These are phyloP conservation scores for Calonectria henricotiae DNA, from an alignment of 2,329 filamentous ascomycete species.

Conservation along the genomic window DNA sequence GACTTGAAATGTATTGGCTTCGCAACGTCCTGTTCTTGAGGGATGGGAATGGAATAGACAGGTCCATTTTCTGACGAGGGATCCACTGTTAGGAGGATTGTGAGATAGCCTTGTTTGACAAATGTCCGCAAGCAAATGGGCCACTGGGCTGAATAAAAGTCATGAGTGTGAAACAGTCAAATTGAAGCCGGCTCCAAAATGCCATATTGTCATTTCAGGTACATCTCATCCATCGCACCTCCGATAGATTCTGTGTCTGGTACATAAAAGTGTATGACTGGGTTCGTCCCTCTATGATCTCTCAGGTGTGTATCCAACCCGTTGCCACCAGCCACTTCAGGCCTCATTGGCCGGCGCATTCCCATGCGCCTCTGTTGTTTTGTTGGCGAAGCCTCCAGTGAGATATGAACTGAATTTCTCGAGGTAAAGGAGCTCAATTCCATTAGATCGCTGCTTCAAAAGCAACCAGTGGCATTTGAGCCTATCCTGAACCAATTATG, in stretches of 20 bases:
- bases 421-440: background rate
- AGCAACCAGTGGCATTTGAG: slow-evolving; percentile 1
- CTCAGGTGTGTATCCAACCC: slow-evolving; percentile 46
- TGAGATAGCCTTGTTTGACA: too few relatives aligned
- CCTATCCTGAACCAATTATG: background rate
- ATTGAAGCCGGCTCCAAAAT: slow-evolving; percentile 28
- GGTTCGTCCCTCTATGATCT: slow-evolving; percentile 25
- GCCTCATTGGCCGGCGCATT: background rate
- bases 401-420: background rate
- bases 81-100: too few relatives aligned
- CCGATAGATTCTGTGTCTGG: slow-evolving; percentile 23
- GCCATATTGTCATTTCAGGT: slow-evolving; percentile 23
- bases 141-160: background rate
- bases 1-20: too few relatives aligned
- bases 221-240: slow-evolving; percentile 23
- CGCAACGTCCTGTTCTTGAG: too few relatives aligned
- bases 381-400: background rate
- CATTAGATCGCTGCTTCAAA: slow-evolving; percentile 3
- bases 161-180: slow-evolving; percentile 5
- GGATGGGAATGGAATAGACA: too few relatives aligned
- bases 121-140: background rate
- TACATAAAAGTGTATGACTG: slow-evolving; percentile 41
- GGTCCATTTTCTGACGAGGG: too few relatives aligned
- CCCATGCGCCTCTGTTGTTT: background rate
- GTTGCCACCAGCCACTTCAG: slow-evolving; percentile 21